A percentile compares a stretch with the other conserved stretches of the same genome.
These are phyloP conservation scores for Dentipellis fragilis DNA, from an alignment of 768 basidiomycete species.

Conservation along the genomic window DNA sequence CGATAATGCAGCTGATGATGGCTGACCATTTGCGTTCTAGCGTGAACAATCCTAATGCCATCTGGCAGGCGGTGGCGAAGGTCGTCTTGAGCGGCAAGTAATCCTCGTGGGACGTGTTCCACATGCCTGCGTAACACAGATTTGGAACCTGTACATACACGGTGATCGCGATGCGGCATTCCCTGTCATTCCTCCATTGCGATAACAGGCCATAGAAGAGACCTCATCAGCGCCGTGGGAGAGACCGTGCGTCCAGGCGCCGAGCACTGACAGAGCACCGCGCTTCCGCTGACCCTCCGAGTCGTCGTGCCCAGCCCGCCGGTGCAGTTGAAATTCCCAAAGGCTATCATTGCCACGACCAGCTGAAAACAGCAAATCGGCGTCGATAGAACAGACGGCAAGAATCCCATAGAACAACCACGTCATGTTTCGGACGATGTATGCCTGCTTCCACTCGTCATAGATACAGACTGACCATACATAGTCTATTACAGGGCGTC, in stretches of 20 bases:
- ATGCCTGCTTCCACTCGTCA: neutral
- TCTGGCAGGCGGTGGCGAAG: slow-evolving; percentile 41
- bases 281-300: neutral
- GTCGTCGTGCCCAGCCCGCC: neutral
- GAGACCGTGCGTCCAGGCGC: neutral
- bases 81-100: slow-evolving; percentile 10
- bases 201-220: no score
- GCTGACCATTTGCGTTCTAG: slow-evolving; percentile 19
- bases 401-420: neutral
- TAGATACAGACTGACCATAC: neutral
- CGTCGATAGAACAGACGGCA: neutral
- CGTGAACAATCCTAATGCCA: slow-evolving; percentile 44
- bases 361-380: no score
- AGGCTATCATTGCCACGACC: neutral
- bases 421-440: neutral
- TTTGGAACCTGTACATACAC: no score
- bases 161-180: no score
- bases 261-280: neutral
- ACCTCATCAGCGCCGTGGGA: neutral
- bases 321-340: neutral
- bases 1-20: neutral
- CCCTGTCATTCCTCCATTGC: no score
- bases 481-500: neutral
- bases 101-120: neutral
- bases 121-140: no score